Evolutionary conservation across 2,329 filamentous ascomycete species (phyloP), one percentile per base, ranked within the genome.

Genomic region (Calonectria montana): DNA sequence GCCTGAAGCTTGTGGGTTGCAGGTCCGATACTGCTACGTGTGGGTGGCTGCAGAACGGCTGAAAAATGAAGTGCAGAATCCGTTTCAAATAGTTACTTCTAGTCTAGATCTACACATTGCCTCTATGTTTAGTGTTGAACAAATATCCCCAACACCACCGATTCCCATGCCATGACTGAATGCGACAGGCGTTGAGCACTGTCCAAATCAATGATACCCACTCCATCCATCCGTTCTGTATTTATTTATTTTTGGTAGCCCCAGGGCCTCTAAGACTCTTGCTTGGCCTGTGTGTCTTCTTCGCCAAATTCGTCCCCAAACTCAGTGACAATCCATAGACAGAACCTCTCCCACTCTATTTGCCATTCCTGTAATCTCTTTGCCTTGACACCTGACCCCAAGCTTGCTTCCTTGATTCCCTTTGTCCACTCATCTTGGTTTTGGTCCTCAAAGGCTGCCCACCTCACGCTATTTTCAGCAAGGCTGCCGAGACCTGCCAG

Each of bases 401-500:
- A 86, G 50, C 92, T 92, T 1, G 94, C 96, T 74, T 93, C 91
- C 70, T 90, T 92, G 74, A 98, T 88, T 67, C 91, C 94, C 67
- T 90, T 87, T 25, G 88, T 83, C 95, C 96, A 98, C 55, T 92
- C 90, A 9, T 91, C 89, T 13, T 89, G 83, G 23, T 84, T 88
- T 81, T 95, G 91, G 77, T 98, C 95, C 81, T 97, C 95, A 78
- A 96, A 97, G 25, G 93, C 93, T 10, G 95, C 93, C 94, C 95
- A 98, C 47, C 94, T 89, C 53, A 98, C 91, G 75, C 94, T 97
- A 80, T 98, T 98, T 87, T 98, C 95, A 0, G 95, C 96, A 77
- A 99, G 87, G 69, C 92, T 94, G 0, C 94, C 96, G 65, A 98
- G 84, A 0, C 96, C 96, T 13, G 94, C 95, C 2, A 98, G 87